Evolutionary conservation across 2,329 filamentous ascomycete genomes (phyloP).

Genomic region (Leptographium radiaticola): DNA sequence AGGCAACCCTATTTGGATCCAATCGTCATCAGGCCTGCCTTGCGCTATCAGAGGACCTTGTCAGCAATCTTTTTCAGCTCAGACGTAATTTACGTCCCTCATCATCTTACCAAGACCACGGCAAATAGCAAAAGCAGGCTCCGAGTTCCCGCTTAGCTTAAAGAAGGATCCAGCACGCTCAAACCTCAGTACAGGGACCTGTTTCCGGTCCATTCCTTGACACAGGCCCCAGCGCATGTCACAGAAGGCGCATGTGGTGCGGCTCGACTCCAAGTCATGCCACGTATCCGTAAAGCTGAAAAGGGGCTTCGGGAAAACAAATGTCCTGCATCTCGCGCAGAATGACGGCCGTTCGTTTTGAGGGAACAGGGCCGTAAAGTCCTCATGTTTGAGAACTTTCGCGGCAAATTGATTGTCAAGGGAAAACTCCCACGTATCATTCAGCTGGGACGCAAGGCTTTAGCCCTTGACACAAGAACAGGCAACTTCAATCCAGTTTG

Average conservation of each 20-base stretch:
- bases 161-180: neutral
- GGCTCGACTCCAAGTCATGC: neutral
- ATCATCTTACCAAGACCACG: neutral
- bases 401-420: neutral
- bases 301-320: neutral
- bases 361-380: neutral
- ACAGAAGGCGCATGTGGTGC: neutral
- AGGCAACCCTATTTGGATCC: conserved; percentile 10
- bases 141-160: neutral
- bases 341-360: neutral
- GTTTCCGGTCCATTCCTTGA: neutral
- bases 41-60: neutral
- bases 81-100: too few relatives aligned
- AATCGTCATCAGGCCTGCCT: neutral
- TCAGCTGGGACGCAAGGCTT: neutral
- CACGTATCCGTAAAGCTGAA: neutral
- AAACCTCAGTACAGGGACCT: neutral
- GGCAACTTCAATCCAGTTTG: neutral
- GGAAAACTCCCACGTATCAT: neutral
- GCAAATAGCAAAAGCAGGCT: neutral
- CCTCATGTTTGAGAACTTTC: neutral
- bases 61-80: neutral
- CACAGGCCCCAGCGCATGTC: neutral
- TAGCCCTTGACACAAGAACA: neutral
- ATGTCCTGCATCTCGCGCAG: neutral